phyloP scores from a whole-genome alignment of 352 stramenopile species.

The Phytophthora ohioensis region DNA sequence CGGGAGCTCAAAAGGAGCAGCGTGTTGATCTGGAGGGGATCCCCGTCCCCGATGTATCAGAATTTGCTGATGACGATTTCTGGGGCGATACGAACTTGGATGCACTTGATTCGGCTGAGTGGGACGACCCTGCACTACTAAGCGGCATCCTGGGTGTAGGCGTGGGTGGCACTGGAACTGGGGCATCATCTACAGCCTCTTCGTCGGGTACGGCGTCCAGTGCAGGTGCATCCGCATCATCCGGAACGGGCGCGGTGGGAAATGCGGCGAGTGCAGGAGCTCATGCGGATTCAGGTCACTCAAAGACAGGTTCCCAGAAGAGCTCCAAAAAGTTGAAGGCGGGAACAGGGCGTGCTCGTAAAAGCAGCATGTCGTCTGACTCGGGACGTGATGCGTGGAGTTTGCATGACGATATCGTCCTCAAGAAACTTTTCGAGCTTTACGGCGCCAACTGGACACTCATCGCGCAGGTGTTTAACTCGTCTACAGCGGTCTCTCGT shows the following conservation, averaged over 20 bases:
- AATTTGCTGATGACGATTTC: conserved; percentile 89
- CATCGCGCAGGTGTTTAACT: conserved; percentile 87
- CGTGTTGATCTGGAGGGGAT: conserved; percentile 83
- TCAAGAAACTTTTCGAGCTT: conserved; percentile 88
- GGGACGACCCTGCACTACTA: conserved; percentile 81
- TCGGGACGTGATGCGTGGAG: conserved; percentile 70
- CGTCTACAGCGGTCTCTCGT: conserved; percentile 70
- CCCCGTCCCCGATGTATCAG: conserved; percentile 69
- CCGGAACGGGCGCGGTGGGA: conserved; percentile 4
- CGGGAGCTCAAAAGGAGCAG: conserved; percentile 60
- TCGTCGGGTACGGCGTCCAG: conserved; percentile 35
- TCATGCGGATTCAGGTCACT: conserved; percentile 28
- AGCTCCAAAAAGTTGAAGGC: conserved; percentile 75
- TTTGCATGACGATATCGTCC: conserved; percentile 74
- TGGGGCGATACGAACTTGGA: conserved; percentile 90
- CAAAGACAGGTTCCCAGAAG: conserved; percentile 30
- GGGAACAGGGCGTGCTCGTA: conserved; percentile 45
- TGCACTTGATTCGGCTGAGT: conserved; percentile 82
- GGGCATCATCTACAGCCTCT: conserved; percentile 31
- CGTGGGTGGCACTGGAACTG: conserved; percentile 26
- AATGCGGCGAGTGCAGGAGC: conserved; percentile 20
- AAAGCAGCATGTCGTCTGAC: conserved; percentile 70
- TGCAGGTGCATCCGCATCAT: conserved; percentile 14
- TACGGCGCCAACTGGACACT: conserved; percentile 91
- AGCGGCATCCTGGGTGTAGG: conserved; percentile 61